Evolutionary conservation across 345 rosid genomes (phyloP).

Genomic region (Salix exigua): DNA sequence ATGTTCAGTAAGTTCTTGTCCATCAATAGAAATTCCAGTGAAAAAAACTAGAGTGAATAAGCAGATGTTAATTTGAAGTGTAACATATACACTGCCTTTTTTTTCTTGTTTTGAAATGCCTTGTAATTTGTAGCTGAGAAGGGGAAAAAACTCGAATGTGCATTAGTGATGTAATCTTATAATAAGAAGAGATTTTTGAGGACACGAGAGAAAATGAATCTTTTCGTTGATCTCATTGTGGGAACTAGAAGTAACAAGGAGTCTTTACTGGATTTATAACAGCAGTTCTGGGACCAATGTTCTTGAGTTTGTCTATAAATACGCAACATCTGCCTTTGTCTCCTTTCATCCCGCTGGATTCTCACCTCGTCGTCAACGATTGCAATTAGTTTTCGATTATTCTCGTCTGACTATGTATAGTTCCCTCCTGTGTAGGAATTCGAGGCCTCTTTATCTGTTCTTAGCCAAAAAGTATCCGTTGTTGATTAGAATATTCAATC

Average conservation of each 20-base stretch:
- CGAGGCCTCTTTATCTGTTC: slow-evolving; percentile 27
- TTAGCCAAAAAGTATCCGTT: slow-evolving; percentile 19
- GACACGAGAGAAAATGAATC: slow-evolving; percentile 13
- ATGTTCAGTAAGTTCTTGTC: slow-evolving; percentile 47
- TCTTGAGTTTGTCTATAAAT: slow-evolving; percentile 21
- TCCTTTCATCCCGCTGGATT: slow-evolving; percentile 28
- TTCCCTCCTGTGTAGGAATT: slow-evolving; percentile 10
- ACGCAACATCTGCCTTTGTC: slow-evolving; percentile 27
- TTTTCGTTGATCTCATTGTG: slow-evolving; percentile 16
- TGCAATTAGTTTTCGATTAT: neutral
- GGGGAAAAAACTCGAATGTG: slow-evolving; percentile 35
- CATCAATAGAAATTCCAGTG: slow-evolving; percentile 37
- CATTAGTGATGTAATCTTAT: slow-evolving; percentile 41
- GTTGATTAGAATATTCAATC: neutral
- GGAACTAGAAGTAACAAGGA: neutral
- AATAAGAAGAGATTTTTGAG: slow-evolving; percentile 33
- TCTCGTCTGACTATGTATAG: slow-evolving; percentile 23
- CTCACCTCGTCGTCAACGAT: slow-evolving; percentile 18
- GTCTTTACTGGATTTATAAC: slow-evolving; percentile 1
- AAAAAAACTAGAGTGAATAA: slow-evolving; percentile 46
- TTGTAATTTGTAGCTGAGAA: slow-evolving; percentile 33
- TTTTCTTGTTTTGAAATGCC: slow-evolving; percentile 21
- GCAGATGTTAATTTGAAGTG: slow-evolving; percentile 32
- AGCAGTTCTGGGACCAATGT: slow-evolving; percentile 20
- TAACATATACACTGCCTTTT: slow-evolving; percentile 23